Percentiles rank a stretch among this genome's conserved stretches.
Evolutionary conservation across 495 filamentous ascomycete species (phyloP).

Genomic region (Staphylotrichum tortipilum): DNA sequence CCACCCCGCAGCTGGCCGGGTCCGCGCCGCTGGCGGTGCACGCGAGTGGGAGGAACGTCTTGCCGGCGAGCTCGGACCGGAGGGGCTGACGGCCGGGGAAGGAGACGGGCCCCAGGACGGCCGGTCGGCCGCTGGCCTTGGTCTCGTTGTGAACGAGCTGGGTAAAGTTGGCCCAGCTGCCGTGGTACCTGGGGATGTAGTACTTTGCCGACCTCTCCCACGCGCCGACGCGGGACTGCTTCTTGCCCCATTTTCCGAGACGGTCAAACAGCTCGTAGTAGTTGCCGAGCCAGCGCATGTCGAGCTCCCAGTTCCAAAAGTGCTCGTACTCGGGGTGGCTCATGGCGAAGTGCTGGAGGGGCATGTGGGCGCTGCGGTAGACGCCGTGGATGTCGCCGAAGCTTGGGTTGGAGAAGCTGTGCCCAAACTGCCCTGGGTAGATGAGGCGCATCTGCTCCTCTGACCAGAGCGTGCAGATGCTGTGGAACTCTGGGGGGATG

Average conservation of each 20-base stretch:
- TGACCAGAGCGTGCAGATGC: conserved; percentile 85
- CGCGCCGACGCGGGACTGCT: conserved; percentile 72
- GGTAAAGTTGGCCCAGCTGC: conserved; percentile 80
- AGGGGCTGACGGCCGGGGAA: conserved; percentile 49
- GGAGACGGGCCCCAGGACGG: conserved; percentile 71
- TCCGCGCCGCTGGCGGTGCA: conserved; percentile 18
- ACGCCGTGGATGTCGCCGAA: conserved; percentile 72
- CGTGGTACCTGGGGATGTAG: conserved; percentile 81
- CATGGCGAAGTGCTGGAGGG: conserved; percentile 86
- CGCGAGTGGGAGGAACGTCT: conserved; percentile 46
- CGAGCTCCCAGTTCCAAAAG: conserved; percentile 99
- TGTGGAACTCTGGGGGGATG: conserved; percentile 81
- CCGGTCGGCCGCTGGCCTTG: conserved; percentile 49
- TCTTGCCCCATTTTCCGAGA: conserved; percentile 60
- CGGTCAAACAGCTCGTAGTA: conserved; percentile 86
- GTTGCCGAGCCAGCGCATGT: conserved; percentile 84
- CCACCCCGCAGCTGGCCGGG: conserved; percentile 61
- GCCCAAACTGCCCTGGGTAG: conserved; percentile 69
- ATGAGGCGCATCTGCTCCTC: conserved; percentile 81
- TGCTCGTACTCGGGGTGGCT: conserved; percentile 85
- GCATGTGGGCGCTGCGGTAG: conserved; percentile 83
- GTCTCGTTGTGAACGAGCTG: conserved; percentile 37
- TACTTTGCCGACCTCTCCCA: conserved; percentile 90
- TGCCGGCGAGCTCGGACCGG: conserved; percentile 53
- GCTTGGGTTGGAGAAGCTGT: conserved; percentile 48